A percentile compares a stretch with the other conserved stretches of the same genome.
These are phyloP conservation scores for Pythium insidiosum DNA, from an alignment of 352 stramenopile species.

Conservation along the genomic window DNA sequence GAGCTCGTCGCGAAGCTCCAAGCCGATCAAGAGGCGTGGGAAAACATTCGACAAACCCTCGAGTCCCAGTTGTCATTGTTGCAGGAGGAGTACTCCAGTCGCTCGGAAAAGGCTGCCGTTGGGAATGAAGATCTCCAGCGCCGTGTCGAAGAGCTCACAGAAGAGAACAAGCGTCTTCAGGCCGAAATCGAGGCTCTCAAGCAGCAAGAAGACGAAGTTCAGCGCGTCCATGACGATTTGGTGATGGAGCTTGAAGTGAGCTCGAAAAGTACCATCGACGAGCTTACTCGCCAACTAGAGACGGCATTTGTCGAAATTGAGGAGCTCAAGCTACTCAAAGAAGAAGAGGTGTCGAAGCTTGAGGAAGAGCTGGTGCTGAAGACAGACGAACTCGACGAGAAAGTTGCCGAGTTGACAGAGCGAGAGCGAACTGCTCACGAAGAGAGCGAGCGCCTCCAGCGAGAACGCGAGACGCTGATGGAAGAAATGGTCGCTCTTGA, in stretches of 20 bases:
- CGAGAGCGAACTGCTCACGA: constrained; percentile 5
- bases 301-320: constrained; percentile 21
- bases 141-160: constrained; percentile 7
- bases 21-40: no score
- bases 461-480: constrained; percentile 15
- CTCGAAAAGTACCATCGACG: constrained; percentile 9
- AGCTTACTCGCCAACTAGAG: constrained; percentile 21
- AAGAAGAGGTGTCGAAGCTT: constrained; percentile 18
- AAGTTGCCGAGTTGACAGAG: constrained; percentile 1
- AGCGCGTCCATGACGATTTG: neutral
- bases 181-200: constrained; percentile 12
- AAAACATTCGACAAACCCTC: no score
- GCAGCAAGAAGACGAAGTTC: neutral
- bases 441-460: constrained; percentile 12
- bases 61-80: no score
- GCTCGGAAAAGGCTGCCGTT: no score
- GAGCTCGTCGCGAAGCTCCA: constrained; percentile 17
- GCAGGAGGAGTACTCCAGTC: no score
- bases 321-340: constrained; percentile 20
- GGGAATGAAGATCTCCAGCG: constrained; percentile 8
- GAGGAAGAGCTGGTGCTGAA: constrained; percentile 17
- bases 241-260: constrained; percentile 7
- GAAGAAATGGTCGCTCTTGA: constrained; percentile 25
- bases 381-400: constrained; percentile 8
- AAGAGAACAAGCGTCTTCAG: no score